Percentiles rank a stretch among this genome's conserved stretches.
Conservation (phyloP, 1,139 yeast species). For the Sugiyamaella xylanicola region DNA sequence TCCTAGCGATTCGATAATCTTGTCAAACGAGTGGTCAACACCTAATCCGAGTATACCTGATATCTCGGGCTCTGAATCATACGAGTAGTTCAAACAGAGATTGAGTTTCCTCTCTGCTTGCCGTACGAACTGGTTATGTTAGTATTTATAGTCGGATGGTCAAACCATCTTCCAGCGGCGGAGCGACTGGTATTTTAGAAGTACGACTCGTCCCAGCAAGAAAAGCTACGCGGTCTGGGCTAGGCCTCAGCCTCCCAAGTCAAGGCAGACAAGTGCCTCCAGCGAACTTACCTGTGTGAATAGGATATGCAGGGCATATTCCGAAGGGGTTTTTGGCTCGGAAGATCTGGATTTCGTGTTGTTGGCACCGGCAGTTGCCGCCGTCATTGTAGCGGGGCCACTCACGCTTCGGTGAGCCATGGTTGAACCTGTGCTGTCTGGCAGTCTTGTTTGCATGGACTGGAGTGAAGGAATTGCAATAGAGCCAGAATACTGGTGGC, state of each 20-base stretch:
- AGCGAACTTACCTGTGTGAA: conserved; percentile 77
- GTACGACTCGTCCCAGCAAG: too few relatives aligned
- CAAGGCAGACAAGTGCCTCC: too few relatives aligned
- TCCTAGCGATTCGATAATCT: conserved; percentile 81
- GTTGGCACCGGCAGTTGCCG: conserved; percentile 15
- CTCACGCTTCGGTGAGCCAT: conserved; percentile 25
- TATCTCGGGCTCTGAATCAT: conserved; percentile 76
- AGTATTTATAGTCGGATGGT: too few relatives aligned
- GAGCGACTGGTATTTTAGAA: too few relatives aligned
- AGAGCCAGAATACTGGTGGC: conserved; percentile 22
- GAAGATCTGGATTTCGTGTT: conserved; percentile 19
- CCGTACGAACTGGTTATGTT: conserved; percentile 62
- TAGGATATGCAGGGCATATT: conserved; percentile 88
- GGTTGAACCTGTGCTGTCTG: conserved; percentile 4
- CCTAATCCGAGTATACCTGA: conserved; percentile 85
- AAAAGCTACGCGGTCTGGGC: too few relatives aligned
- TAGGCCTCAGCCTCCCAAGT: too few relatives aligned
- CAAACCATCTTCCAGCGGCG: too few relatives aligned
- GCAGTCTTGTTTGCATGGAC: conserved; percentile 2
- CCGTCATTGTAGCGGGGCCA: conserved; percentile 23
- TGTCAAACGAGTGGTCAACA: conserved; percentile 81
- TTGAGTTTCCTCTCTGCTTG: conserved; percentile 86
- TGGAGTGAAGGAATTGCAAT: conserved; percentile 21
- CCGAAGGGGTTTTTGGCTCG: conserved; percentile 73
- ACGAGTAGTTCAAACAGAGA: conserved; percentile 67